A percentile compares a stretch with the other conserved stretches of the same genome.
These are phyloP conservation scores for Debaryomyces nepalensis DNA, from an alignment of 1,139 yeast species.

Conservation along the genomic window DNA sequence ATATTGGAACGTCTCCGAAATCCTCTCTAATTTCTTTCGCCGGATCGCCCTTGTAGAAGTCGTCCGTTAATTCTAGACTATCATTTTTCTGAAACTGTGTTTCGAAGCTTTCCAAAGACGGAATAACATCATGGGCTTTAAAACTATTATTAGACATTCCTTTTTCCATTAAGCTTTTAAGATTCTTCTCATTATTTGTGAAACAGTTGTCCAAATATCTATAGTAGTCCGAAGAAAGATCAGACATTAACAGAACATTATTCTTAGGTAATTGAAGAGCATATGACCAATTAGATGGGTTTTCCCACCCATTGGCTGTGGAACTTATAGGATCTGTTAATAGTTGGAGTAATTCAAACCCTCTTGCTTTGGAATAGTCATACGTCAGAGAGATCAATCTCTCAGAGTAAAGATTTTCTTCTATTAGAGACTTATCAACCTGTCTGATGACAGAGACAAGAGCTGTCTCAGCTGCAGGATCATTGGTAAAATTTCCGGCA, in stretches of 20 bases:
- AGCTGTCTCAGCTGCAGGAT: slow-evolving; percentile 40
- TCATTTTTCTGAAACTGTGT: background rate
- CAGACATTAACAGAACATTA: slow-evolving; percentile 42
- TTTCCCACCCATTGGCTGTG: slow-evolving; percentile 30
- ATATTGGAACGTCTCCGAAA: slow-evolving; percentile 56
- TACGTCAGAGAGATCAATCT: slow-evolving; percentile 26
- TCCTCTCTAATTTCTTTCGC: slow-evolving; percentile 35
- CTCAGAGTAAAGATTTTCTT: slow-evolving; percentile 12
- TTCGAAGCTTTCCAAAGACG: background rate
- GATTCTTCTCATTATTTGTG: background rate
- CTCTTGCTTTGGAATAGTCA: slow-evolving; percentile 52
- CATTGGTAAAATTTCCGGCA: slow-evolving; percentile 51
- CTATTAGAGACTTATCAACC: slow-evolving; percentile 32
- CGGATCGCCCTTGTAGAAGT: slow-evolving; percentile 42
- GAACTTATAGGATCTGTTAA: slow-evolving; percentile 15
- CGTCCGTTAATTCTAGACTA: slow-evolving; percentile 18
- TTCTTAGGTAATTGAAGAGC: slow-evolving; percentile 46
- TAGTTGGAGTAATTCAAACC: slow-evolving; percentile 48
- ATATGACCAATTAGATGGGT: slow-evolving; percentile 55
- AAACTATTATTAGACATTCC: background rate
- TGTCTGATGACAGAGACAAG: slow-evolving; percentile 42
- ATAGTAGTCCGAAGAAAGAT: slow-evolving; percentile 48
- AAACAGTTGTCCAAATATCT: slow-evolving; percentile 29
- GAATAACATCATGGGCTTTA: background rate
- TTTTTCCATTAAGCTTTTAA: background rate